Evolutionary conservation across 1,284 basidiomycete species (phyloP).

Genomic region (Dichomitus squalens): DNA sequence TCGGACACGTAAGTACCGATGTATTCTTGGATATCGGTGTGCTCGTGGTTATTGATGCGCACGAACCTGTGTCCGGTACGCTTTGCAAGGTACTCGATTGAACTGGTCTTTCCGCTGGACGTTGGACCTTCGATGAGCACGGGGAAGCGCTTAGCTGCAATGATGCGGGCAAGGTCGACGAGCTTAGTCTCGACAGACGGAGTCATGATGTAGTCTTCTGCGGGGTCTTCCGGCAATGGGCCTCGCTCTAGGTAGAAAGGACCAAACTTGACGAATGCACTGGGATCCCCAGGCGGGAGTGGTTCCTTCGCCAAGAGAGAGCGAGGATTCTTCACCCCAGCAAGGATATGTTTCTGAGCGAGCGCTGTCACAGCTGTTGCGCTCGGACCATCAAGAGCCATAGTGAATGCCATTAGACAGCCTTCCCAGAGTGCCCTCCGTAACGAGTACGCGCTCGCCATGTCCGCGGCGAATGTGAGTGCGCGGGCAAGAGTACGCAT

Average conservation of each 20-base stretch:
- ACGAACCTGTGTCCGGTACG: conserved; percentile 96
- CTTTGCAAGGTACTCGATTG: conserved; percentile 93
- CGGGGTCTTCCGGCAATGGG: conserved; percentile 60
- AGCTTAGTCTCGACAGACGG: conserved; percentile 97
- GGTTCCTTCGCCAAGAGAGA: conserved; percentile 78
- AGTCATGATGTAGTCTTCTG: conserved; percentile 90
- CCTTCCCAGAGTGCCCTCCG: conserved; percentile 95
- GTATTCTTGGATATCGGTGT: conserved; percentile 99
- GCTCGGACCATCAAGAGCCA: conserved; percentile 86
- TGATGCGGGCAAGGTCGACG: conserved; percentile 89
- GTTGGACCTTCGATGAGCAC: conserved; percentile 98
- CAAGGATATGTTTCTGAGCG: conserved; percentile 81
- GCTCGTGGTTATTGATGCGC: conserved; percentile 99
- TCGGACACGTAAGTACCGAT: conserved; percentile 97
- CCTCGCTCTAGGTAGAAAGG: conserved; percentile 91
- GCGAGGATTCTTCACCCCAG: conserved; percentile 79
- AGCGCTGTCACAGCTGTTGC: conserved; percentile 68
- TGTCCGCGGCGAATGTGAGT: conserved; percentile 88
- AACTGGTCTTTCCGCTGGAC: conserved; percentile 96
- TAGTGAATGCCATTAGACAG: conserved; percentile 96
- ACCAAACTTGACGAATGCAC: conserved; percentile 83
- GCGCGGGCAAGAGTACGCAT: conserved; percentile 96
- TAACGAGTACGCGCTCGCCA: conserved; percentile 77
- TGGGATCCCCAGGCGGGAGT: conserved; percentile 51
- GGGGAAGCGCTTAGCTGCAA: conserved; percentile 88